Conservation (phyloP, 352 stramenopile species). For the Pythium aphanidermatum region DNA sequence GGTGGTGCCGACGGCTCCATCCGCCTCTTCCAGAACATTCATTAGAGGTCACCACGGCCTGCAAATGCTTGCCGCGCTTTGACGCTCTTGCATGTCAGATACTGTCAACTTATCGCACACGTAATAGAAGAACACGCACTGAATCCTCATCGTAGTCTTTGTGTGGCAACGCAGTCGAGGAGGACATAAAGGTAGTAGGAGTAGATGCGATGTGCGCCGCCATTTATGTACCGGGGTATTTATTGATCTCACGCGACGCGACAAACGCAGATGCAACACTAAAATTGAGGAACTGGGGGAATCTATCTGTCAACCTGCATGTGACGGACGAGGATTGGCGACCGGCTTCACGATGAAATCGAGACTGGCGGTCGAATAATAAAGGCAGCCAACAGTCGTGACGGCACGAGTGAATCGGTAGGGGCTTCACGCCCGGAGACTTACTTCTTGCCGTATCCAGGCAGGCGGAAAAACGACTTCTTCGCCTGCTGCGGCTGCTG, state of each 20-base stretch:
- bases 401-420: background rate
- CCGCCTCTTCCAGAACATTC: slow-evolving; percentile 97
- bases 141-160: too few species aligned
- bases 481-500: slow-evolving; percentile 47
- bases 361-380: too few species aligned
- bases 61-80: background rate
- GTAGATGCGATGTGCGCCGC: too few species aligned
- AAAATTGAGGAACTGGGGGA: background rate
- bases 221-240: too few species aligned
- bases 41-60: slow-evolving; percentile 32
- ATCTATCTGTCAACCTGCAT: too few species aligned
- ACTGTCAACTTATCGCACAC: slow-evolving; percentile 17
- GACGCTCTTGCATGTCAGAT: slow-evolving; percentile 1
- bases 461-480: slow-evolving; percentile 61
- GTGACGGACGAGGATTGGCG: too few species aligned
- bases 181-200: too few species aligned
- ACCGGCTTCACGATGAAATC: too few species aligned
- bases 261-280: slow-evolving; percentile 7
- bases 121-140: slow-evolving; percentile 17
- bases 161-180: too few species aligned
- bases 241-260: too few species aligned
- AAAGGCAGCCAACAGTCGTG: slow-evolving; percentile 13
- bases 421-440: too few species aligned
- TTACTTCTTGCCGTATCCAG: slow-evolving; percentile 73
- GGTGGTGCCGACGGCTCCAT: slow-evolving; percentile 93